Evolutionary conservation across 768 basidiomycete genomes (phyloP), one percentile per base, ranked within the genome.

Genomic region (Lentinula detonsa): DNA sequence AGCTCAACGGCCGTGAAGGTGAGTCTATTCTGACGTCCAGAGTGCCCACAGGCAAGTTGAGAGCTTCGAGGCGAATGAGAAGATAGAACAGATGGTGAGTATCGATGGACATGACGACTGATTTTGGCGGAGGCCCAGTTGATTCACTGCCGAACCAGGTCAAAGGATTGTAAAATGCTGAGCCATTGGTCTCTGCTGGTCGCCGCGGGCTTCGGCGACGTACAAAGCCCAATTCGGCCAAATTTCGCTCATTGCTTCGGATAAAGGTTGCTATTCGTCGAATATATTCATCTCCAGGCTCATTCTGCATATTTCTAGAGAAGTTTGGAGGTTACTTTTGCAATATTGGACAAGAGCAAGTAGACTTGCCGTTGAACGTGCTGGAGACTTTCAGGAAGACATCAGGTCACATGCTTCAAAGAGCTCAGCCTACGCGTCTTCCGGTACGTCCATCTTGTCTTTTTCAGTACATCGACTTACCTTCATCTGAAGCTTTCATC

Each of bases 11-110:
- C 45, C 89, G 81, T 50, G 87, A 86, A 8, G 91, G 90, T 63
- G 75, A 80, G 67, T 87, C 84, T 57, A 94, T 76, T 21, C 80
- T 82, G 63, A 90, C 84, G 70, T 96, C 94, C 62, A 96, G 81
- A 34, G 87, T 82, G 59, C 93, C 93, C 57, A 93, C 82, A 59
- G 85, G 77, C 53, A 91, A 74, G n/a, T 85, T 89, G 34, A 91
- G 72, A 5, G 85, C 91, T 72, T 96, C 93, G 63, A 95, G 80
- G 48, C 92, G 87, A 73, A 95, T 88, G 61, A 96, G 81, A 62
- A 92, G 74, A 74, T 95, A 96, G 81, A 91, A 93, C 6, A 96
- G 84, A 64, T 88, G 92, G 68, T 93, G 90, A 31, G 82, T 84
- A 72, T 93, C 90, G 65, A 91, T 78, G 4, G 82, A 70, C 62